These are phyloP conservation scores for Mortierella sp. DNA, from an alignment of 371 early-diverging fungal genomes.

Conservation along the genomic window DNA sequence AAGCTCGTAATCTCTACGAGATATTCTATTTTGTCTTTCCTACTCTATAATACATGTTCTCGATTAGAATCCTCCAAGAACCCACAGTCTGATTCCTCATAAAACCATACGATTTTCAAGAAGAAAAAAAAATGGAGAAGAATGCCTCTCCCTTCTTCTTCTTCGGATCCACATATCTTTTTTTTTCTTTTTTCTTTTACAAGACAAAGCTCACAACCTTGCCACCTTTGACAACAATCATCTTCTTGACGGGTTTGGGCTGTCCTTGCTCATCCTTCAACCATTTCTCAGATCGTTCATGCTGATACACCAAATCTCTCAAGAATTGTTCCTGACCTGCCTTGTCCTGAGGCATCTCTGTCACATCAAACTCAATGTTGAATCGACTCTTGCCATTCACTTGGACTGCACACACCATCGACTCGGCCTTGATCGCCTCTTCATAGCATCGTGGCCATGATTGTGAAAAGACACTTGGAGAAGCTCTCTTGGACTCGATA, in stretches of 20 bases:
- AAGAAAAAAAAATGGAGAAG: too few relatives aligned
- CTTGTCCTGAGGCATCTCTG: conserved; percentile 61
- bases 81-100: too few relatives aligned
- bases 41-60: too few relatives aligned
- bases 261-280: conserved; percentile 53
- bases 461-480: conserved; percentile 63
- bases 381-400: conserved; percentile 87
- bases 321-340: conserved; percentile 59
- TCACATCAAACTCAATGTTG: conserved; percentile 56
- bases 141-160: too few relatives aligned
- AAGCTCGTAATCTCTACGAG: too few relatives aligned
- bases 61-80: too few relatives aligned
- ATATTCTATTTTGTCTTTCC: too few relatives aligned
- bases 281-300: conserved; percentile 58
- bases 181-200: conserved; percentile 6
- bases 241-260: conserved; percentile 61
- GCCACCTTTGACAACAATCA: conserved; percentile 79
- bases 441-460: conserved; percentile 74
- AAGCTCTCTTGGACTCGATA: not conserved
- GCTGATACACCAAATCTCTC: conserved; percentile 36
- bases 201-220: conserved; percentile 83
- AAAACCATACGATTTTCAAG: too few relatives aligned
- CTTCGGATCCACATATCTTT: too few relatives aligned
- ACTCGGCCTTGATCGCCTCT: conserved; percentile 61
- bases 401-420: conserved; percentile 67